Evolutionary conservation across 495 filamentous ascomycete genomes (phyloP).

Genomic region (Daldinia grandis): DNA sequence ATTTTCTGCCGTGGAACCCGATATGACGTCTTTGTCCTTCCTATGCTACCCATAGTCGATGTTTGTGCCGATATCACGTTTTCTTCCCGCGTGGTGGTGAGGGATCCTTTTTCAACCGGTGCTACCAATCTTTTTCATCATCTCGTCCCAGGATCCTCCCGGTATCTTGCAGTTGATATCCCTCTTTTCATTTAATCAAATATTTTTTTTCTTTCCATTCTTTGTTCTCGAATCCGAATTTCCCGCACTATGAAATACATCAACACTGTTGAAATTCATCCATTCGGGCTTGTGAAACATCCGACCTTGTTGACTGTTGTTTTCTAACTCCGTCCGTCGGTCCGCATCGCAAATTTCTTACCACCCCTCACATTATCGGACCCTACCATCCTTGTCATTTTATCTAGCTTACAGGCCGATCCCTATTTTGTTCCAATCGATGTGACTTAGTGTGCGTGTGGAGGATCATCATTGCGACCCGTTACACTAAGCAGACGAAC

Average conservation of each 20-base stretch:
- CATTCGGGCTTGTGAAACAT: constrained; percentile 27
- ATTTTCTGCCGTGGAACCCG: constrained; percentile 27
- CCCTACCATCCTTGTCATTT: neutral
- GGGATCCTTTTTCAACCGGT: constrained; percentile 15
- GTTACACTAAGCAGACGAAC: constrained; percentile 15
- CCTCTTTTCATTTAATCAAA: constrained; percentile 3
- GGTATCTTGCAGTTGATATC: neutral
- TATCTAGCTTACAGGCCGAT: constrained; percentile 31
- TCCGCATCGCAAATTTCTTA: constrained; percentile 17
- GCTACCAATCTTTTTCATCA: neutral
- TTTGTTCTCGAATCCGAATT: constrained; percentile 23
- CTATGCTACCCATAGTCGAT: neutral
- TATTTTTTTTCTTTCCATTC: constrained; percentile 4
- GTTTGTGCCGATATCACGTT: constrained; percentile 7
- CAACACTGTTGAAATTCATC: neutral
- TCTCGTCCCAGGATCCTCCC: neutral
- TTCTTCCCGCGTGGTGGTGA: constrained; percentile 25
- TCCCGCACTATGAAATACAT: neutral
- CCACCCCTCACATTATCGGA: constrained; percentile 6
- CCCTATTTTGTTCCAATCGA: constrained; percentile 34
- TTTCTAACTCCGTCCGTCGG: constrained; percentile 23
- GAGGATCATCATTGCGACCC: constrained; percentile 27
- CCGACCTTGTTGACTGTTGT: constrained; percentile 1
- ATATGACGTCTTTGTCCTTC: constrained; percentile 28
- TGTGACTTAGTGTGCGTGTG: constrained; percentile 18